Evolutionary conservation across 352 stramenopile genomes (phyloP).

Genomic region (Phytophthora nicotianae): DNA sequence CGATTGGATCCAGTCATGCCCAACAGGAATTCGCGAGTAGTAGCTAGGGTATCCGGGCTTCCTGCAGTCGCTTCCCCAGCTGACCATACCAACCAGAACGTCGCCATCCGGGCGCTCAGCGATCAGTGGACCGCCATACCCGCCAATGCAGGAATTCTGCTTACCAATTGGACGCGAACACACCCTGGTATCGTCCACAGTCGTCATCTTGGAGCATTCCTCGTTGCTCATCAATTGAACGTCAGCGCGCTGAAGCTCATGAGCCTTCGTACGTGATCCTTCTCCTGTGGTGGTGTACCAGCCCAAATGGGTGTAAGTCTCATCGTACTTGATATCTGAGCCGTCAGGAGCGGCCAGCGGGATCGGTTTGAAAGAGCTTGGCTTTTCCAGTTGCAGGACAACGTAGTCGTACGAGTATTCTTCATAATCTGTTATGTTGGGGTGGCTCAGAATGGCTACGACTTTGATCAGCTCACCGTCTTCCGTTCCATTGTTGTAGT

Average conservation of each 20-base stretch:
- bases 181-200: slow-evolving; percentile 43
- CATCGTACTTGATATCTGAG: slow-evolving; percentile 34
- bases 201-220: slow-evolving; percentile 35
- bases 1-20: slow-evolving; percentile 40
- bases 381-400: slow-evolving; percentile 44
- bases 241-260: slow-evolving; percentile 41
- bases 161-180: slow-evolving; percentile 40
- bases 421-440: slow-evolving; percentile 7
- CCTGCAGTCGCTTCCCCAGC: slow-evolving; percentile 52
- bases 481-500: slow-evolving; percentile 25
- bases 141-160: slow-evolving; percentile 46
- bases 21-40: slow-evolving; percentile 49
- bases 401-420: slow-evolving; percentile 39
- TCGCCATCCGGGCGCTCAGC: slow-evolving; percentile 30
- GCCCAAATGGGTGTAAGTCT: slow-evolving; percentile 34
- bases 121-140: slow-evolving; percentile 58
- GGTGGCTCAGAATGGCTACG: slow-evolving; percentile 17
- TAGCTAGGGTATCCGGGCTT: slow-evolving; percentile 45
- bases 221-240: slow-evolving; percentile 43
- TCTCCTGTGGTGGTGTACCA: slow-evolving; percentile 35
- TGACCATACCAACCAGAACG: slow-evolving; percentile 46
- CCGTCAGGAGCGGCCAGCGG: slow-evolving; percentile 26
- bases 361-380: slow-evolving; percentile 39
- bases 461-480: slow-evolving; percentile 23
- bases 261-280: slow-evolving; percentile 3